Conservation (phyloP, 306 rosid species). For the Sphenostylis stenocarpa region DNA sequence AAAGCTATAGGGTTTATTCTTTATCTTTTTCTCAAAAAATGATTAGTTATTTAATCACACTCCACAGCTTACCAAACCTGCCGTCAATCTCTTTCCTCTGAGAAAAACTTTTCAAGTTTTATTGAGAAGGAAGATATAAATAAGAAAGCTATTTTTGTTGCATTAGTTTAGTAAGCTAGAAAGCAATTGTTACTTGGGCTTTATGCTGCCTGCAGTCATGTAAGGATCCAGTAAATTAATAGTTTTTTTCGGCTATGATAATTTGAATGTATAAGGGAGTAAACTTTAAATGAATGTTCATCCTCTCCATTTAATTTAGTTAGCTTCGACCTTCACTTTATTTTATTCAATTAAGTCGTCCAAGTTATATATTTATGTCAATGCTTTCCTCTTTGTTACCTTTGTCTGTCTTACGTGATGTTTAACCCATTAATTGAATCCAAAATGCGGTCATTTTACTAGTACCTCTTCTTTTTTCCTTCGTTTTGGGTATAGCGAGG, state of each 20-base stretch:
- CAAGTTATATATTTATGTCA: neutral
- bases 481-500: neutral
- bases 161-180: constrained; percentile 16
- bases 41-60: neutral
- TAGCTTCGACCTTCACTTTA: neutral
- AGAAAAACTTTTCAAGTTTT: neutral
- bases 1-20: neutral
- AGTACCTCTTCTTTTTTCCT: neutral
- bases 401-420: neutral
- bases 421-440: neutral
- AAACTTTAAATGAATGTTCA: neutral
- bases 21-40: neutral
- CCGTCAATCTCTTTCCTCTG: neutral
- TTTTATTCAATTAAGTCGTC: neutral
- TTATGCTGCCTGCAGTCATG: neutral
- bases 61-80: neutral
- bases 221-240: neutral
- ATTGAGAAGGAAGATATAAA: neutral
- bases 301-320: neutral
- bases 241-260: neutral
- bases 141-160: neutral
- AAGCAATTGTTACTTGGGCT: constrained; percentile 8
- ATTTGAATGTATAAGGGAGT: neutral
- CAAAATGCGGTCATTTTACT: neutral
- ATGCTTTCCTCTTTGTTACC: neutral